Evolutionary conservation across 2,329 filamentous ascomycete genomes (phyloP), one percentile per base, ranked within the genome.

Genomic region (Fusarium subglutinans): DNA sequence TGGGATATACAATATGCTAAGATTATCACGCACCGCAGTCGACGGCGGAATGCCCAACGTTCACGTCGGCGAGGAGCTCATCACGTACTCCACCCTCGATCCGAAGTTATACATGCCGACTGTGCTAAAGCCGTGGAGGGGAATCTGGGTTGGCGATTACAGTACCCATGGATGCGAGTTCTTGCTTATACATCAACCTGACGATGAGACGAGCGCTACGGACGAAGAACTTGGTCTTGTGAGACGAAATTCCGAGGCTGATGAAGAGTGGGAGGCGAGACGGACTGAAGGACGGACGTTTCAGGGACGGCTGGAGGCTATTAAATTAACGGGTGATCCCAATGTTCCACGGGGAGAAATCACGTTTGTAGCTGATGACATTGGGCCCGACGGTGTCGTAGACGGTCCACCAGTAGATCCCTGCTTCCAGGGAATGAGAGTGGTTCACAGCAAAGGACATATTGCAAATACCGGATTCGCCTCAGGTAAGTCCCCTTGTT

Each of bases 101-200:
- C 89, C 91, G 7, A 84, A 84, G 6, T 82, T 92, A n/a, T 98
- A 97, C 80, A 96, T 91, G 0, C 94, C 96, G 0, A 97, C 95
- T 0, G 81, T 84, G 15, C 87, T 91, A 62, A 96, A 95, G 80
- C 95, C 95, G 0, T 98, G 92, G 86, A 91, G 94, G 72, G 96
- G 96, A 0, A 94, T 99, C 37, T 98, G 94, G 93, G 92, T 95
- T 22, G 95, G 95, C 2, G 95, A 98, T 80, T 98, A 98, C 78
- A 92, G 91, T 33, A 91, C 90, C 0, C 95, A 98, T 77, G 95
- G 95, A 2, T 95, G 93, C 80, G 96, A 98, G 81, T 98, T 98
- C 63, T 79, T 98, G 9, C 85, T 97, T 18, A 85, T 98, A 51
- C 86, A 94, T 75, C 96, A 99, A 79, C 90, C 91, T 0, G 86